Percentiles rank a stretch among this genome's conserved stretches.
These are phyloP conservation scores for Exsudoporus frostii DNA, from an alignment of 768 basidiomycete genomes.

Conservation along the genomic window DNA sequence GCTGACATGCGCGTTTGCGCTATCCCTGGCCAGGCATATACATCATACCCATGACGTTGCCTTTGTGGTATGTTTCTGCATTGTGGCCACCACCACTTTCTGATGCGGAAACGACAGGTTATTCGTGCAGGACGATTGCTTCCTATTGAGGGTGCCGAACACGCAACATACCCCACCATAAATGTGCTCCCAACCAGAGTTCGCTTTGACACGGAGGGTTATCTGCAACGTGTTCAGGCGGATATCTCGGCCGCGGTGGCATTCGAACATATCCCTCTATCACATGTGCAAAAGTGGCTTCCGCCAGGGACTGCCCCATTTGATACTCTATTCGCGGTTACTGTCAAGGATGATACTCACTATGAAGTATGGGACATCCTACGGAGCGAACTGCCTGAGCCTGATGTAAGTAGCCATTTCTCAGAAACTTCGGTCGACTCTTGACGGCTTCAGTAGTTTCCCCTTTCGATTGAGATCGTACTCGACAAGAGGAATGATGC, in stretches of 20 bases:
- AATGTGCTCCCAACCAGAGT: conserved; percentile 30
- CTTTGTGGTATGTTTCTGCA: conserved; percentile 30
- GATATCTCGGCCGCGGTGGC: conserved; percentile 27
- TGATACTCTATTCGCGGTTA: conserved; percentile 33
- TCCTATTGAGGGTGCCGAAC: conserved; percentile 24
- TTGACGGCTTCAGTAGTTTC: conserved; percentile 14
- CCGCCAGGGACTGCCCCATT: conserved; percentile 22
- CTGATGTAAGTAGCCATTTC: conserved; percentile 24
- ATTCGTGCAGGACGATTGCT: conserved; percentile 32
- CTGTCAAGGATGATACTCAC: conserved; percentile 19
- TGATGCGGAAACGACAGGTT: conserved; percentile 18
- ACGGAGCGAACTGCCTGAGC: conserved; percentile 30
- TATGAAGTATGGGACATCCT: conserved; percentile 24
- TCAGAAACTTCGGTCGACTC: not conserved
- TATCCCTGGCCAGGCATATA: conserved; percentile 24
- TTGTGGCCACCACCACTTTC: not conserved
- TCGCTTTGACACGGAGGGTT: conserved; percentile 9
- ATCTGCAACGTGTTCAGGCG: conserved; percentile 22
- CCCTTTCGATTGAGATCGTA: conserved; percentile 25
- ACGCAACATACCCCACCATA: conserved; percentile 25
- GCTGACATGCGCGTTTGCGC: conserved; percentile 28
- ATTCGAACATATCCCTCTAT: conserved; percentile 32
- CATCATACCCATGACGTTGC: conserved; percentile 25
- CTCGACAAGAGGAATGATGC: conserved; percentile 19
- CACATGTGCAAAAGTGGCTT: conserved; percentile 32